phyloP scores from a whole-genome alignment of 2,329 filamentous ascomycete genomes.

The Verticillium longisporum region DNA sequence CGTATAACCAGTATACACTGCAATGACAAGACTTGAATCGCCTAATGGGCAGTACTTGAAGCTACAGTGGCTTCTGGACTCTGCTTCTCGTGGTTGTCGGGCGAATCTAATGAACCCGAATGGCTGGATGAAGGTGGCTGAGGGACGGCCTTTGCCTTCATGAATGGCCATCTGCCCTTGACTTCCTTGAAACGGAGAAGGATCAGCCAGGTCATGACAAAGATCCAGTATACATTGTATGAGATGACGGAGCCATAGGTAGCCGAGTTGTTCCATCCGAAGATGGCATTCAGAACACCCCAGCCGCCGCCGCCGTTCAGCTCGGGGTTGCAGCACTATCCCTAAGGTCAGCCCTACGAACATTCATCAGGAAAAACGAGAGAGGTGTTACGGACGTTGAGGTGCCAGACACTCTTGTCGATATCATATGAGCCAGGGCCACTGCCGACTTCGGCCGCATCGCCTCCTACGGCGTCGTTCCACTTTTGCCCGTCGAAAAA shows the following conservation, averaged over 20 bases:
- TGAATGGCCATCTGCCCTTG: constrained; percentile 41
- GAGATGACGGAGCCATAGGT: constrained; percentile 82
- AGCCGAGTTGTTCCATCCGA: constrained; percentile 84
- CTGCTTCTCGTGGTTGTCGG: background rate
- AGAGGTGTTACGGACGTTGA: constrained; percentile 53
- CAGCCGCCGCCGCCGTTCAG: constrained; percentile 70
- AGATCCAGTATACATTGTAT: constrained; percentile 84
- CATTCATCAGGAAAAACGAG: constrained; percentile 1
- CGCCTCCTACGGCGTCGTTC: constrained; percentile 56
- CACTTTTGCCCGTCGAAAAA: constrained; percentile 64
- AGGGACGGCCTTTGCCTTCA: constrained; percentile 18
- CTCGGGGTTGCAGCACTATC: constrained; percentile 68
- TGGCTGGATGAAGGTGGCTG: background rate
- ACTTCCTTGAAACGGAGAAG: constrained; percentile 14
- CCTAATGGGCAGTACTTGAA: background rate
- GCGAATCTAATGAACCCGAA: background rate
- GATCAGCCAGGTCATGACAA: constrained; percentile 28
- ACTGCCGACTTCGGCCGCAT: constrained; percentile 38
- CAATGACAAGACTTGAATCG: too few relatives aligned
- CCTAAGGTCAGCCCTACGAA: background rate
- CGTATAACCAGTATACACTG: too few relatives aligned
- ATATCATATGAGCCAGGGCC: constrained; percentile 78
- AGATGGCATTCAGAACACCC: constrained; percentile 80
- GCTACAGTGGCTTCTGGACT: background rate
- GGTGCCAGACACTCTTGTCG: constrained; percentile 70